Evolutionary conservation across 2,329 filamentous ascomycete genomes (phyloP), one percentile per base, ranked within the genome.

Genomic region (Cordyceps cicadae): DNA sequence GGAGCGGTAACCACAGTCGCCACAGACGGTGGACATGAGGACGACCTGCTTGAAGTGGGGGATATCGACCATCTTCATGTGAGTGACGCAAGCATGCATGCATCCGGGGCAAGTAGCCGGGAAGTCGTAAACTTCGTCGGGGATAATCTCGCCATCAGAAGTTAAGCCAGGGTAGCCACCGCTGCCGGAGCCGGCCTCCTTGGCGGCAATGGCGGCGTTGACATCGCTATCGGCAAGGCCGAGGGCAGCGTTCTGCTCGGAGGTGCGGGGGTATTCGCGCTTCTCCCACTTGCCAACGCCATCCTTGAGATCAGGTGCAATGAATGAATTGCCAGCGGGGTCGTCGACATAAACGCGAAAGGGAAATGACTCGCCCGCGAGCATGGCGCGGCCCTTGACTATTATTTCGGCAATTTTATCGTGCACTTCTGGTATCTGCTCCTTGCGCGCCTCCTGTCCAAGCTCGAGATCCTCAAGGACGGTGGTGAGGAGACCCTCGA

Each of bases 41-140:
- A 97, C 87, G 3, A 99, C 94, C 71, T 97, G 90, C 77, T 97
- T 96, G 79, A 99, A 99, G 76, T 96, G 89, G 0, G 94, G 94
- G 64, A 99, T 97, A 69, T 96, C 91, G 61, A 97, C 91, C 87
- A 96, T 96, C 79, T 97, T 96, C 91, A 97, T 97, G 75, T 96
- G 92, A 11, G 95, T 96, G 4, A 86, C 86, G 76, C 92, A 97
- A 5, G 85, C 78, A 74, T 89, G 89, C 70, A 87, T 87, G 79
- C 94, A 99, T 63, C 90, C 93, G 0, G 94, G 94, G 74, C 94
- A 99, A 62, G 86, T 89, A 7, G 92, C 88, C 3, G 93, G 93
- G 76, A 99, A 94, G 62, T 86, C 87, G 78, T 97, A 97, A 32
- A 97, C 89, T 73, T 96, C 88, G 72, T 96, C 89, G 65, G 95